Evolutionary conservation across 75 land plant species (phyloP).

Genomic region (Selaginella moellendorffii): DNA sequence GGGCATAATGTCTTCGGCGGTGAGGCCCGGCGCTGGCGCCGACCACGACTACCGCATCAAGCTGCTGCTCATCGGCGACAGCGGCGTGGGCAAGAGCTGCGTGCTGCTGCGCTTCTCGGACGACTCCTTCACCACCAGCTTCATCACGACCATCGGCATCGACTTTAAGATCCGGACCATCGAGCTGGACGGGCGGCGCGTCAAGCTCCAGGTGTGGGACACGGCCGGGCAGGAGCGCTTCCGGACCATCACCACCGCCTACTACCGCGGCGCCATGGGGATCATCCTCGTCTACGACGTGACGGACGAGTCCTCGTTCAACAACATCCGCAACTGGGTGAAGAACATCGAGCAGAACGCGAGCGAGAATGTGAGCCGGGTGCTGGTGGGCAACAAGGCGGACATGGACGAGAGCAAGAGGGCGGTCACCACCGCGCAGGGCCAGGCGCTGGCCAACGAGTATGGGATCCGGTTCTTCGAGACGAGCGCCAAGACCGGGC

Average conservation of each 20-base stretch:
- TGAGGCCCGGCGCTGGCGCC: slow-evolving; percentile 1
- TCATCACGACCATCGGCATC: slow-evolving; percentile 5
- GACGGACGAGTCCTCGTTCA: slow-evolving; percentile 14
- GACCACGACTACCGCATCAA: slow-evolving; percentile 6
- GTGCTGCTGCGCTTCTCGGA: slow-evolving; percentile 2
- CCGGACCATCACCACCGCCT: slow-evolving; percentile 26
- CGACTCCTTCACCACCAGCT: slow-evolving; percentile 3
- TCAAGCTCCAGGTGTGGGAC: slow-evolving; percentile 74
- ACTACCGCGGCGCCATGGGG: slow-evolving; percentile 20
- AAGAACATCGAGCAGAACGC: slow-evolving; percentile 10
- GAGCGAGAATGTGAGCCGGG: not conserved
- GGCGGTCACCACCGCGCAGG: slow-evolving; percentile 3
- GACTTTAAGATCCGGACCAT: slow-evolving; percentile 8
- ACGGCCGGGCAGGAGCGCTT: slow-evolving; percentile 61
- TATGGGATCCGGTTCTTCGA: slow-evolving; percentile 5
- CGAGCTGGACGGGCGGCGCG: slow-evolving; percentile 32
- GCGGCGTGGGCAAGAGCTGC: slow-evolving; percentile 10
- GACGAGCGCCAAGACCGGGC: slow-evolving; percentile 5
- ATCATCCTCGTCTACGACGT: slow-evolving; percentile 20
- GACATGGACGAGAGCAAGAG: slow-evolving; percentile 10
- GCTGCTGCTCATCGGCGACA: slow-evolving; percentile 3
- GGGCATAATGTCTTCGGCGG: not conserved
- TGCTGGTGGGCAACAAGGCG: slow-evolving; percentile 6
- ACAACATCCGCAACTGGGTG: slow-evolving; percentile 4
- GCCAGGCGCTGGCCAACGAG: slow-evolving; percentile 4